Percentiles rank a stretch among this genome's conserved stretches.
Conservation (phyloP, 306 rosid species). For the Acacia acuminata region DNA sequence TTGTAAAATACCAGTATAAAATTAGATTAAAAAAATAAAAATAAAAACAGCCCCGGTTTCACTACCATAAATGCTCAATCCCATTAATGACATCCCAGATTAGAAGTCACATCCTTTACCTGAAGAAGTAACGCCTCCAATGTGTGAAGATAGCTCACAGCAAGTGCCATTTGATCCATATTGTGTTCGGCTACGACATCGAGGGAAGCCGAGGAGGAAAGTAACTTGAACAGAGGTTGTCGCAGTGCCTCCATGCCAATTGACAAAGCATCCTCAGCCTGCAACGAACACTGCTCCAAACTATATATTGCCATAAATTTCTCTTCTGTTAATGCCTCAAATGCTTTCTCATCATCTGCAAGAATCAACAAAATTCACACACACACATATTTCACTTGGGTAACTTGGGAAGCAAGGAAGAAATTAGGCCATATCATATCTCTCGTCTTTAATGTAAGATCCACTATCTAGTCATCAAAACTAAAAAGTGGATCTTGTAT, state of each 20-base stretch:
- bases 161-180: constrained; percentile 89
- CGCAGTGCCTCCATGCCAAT: constrained; percentile 44
- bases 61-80: not conserved
- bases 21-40: too few relatives aligned
- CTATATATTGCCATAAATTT: constrained; percentile 75
- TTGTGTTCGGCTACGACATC: not conserved
- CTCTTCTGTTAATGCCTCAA: constrained; percentile 69
- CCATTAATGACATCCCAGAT: not conserved
- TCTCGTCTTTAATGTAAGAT: too few relatives aligned
- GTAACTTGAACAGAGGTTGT: constrained; percentile 66
- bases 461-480: too few relatives aligned
- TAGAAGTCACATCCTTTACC: constrained; percentile 31
- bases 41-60: not conserved
- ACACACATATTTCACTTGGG: too few relatives aligned
- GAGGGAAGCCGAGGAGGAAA: constrained; percentile 47
- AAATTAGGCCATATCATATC: too few relatives aligned
- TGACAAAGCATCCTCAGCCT: constrained; percentile 85
- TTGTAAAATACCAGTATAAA: too few relatives aligned
- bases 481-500: too few relatives aligned
- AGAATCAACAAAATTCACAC: constrained; percentile 28
- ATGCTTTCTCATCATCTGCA: constrained; percentile 76
- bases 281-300: constrained; percentile 77
- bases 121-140: constrained; percentile 72
- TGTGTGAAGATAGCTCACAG: constrained; percentile 73
- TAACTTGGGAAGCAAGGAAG: not conserved